Evolutionary conservation across 1,284 basidiomycete genomes (phyloP).

Genomic region (Xerocomus minutiporus): DNA sequence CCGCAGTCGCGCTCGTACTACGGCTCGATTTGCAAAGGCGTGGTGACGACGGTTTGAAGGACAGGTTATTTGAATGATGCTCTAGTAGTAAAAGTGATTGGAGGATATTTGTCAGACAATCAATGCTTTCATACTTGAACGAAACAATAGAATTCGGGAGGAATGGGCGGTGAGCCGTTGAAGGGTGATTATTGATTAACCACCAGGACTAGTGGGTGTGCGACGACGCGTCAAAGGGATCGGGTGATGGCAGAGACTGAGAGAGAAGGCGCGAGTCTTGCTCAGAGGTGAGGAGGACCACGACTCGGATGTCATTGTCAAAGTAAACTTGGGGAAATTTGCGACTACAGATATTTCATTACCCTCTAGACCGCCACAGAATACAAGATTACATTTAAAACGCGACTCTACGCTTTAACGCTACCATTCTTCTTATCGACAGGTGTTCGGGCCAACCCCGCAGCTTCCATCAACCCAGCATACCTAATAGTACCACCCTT

Average conservation of each 20-base stretch:
- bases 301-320: slow-evolving; percentile 25
- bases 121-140: no score
- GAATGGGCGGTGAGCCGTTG: no score
- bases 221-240: slow-evolving; percentile 29
- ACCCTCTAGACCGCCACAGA: no score
- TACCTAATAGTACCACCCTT: slow-evolving; percentile 19
- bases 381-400: not conserved
- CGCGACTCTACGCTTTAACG: slow-evolving; percentile 14
- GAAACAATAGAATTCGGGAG: no score
- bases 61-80: no score
- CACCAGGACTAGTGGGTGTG: slow-evolving; percentile 38
- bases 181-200: slow-evolving; percentile 6
- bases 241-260: slow-evolving; percentile 41
- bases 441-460: slow-evolving; percentile 11
- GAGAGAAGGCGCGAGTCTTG: slow-evolving; percentile 48
- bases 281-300: slow-evolving; percentile 28
- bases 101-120: no score
- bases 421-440: slow-evolving; percentile 10
- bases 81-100: no score
- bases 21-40: no score
- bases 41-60: no score
- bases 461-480: slow-evolving; percentile 23
- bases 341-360: not conserved
- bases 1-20: no score
- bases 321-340: not conserved